Base-by-base conservation (phyloP, 2,329 filamentous ascomycete genomes). In the Aspergillus sp. region DNA sequence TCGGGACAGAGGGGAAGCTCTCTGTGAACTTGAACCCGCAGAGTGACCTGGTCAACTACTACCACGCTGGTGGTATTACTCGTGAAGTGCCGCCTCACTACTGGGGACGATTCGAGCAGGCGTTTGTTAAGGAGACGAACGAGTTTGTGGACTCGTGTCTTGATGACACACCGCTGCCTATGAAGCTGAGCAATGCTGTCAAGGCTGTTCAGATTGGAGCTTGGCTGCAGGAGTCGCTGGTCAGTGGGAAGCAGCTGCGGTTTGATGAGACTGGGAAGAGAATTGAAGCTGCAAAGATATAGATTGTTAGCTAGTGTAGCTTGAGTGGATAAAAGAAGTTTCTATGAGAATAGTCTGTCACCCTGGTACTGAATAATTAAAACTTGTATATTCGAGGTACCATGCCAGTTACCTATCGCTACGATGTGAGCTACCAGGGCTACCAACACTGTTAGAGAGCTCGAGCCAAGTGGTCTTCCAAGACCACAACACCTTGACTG, bases 1-100 rank as follows among this genome's bases (percentile, higher is more conserved):
- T 89, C 54, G 87, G 86, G 12, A 89, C 86, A 1, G 78, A 82
- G 63, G 86, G 86, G 23, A 89, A 89, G 68, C 65, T 89, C 6
- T 74, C 79, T 0, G 78, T 89, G 58, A 89, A 89, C 65, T 79
- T 79, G 1, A 81, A 86, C 64, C 87, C 86, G 6, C 73, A 75
- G 31, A 70, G 75, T 5, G 82, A 84, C 55, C 75, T 86, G 21
- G 81, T 89, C 8, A 79, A 85, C 57, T 75, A 84, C 40, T 81
- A 83, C 67, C 79, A 86, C 63, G 58, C 77, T 0, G 73, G 66
- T 0, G 85, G 85, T 1, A 77, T 89, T 35, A 74, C 82, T 3
- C 77, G 84, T 21, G 84, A 88, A 72, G 82, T 88, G 15, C 84
- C 85, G 0, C 77, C 80, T 59, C 79, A 83, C 60, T 89, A 88